Conservation (phyloP, 1,284 basidiomycete species). For the Somion occarium region DNA sequence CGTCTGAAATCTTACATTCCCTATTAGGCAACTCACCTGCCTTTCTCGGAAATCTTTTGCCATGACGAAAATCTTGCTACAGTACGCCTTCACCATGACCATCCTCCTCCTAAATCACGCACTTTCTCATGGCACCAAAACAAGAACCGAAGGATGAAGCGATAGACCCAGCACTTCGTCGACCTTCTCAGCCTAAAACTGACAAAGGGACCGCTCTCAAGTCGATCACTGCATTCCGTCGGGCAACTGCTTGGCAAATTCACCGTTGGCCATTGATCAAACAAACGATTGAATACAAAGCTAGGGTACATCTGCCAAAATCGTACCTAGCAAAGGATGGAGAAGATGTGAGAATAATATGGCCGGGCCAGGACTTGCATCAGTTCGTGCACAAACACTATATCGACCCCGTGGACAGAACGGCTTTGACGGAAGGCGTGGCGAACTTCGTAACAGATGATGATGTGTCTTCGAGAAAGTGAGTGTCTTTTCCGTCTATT, state of each 20-base stretch:
- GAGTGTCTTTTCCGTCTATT: conserved; percentile 7
- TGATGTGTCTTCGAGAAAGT: conserved; percentile 31
- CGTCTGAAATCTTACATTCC: too few relatives aligned
- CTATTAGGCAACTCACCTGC: neutral
- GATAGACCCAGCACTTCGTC: conserved; percentile 13
- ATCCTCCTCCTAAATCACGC: too few relatives aligned
- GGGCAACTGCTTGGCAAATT: conserved; percentile 31
- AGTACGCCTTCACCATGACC: neutral
- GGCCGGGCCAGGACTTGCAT: conserved; percentile 33
- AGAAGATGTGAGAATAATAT: conserved; percentile 29
- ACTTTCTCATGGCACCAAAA: neutral
- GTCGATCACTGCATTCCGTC: conserved; percentile 21
- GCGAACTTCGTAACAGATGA: conserved; percentile 36
- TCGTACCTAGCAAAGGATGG: conserved; percentile 34
- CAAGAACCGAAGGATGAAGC: conserved; percentile 17
- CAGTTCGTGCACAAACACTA: conserved; percentile 35
- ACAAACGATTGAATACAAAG: conserved; percentile 19
- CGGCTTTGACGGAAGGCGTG: conserved; percentile 10
- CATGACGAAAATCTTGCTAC: neutral
- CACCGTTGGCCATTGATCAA: conserved; percentile 33
- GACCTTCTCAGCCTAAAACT: conserved; percentile 8
- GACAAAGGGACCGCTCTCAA: conserved; percentile 21
- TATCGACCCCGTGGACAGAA: conserved; percentile 18
- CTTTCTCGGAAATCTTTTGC: neutral
- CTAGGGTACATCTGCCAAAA: conserved; percentile 35